Evolutionary conservation across 2,329 filamentous ascomycete species (phyloP).

Genomic region (Trichoderma lentiforme): DNA sequence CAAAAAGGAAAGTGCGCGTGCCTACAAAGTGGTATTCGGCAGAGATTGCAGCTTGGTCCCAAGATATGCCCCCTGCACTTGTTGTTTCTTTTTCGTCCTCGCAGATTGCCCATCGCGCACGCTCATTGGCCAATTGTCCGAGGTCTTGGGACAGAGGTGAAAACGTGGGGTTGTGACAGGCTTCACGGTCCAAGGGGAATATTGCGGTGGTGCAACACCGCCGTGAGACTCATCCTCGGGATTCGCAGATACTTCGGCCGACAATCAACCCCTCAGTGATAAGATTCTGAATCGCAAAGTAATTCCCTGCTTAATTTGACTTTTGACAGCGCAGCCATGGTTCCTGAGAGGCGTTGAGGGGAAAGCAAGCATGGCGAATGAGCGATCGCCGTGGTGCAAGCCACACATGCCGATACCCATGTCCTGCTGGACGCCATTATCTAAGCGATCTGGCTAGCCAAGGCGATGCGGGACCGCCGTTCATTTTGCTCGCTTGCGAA

Average conservation of each 20-base stretch:
- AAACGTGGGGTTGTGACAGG: constrained; percentile 8
- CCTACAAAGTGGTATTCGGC: background rate
- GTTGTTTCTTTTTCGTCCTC: background rate
- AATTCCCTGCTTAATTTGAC: background rate
- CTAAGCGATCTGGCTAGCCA: constrained; percentile 2
- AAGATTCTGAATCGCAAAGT: background rate
- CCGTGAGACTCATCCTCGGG: background rate
- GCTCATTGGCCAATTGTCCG: background rate
- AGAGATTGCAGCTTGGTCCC: background rate
- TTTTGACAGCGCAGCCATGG: constrained; percentile 12
- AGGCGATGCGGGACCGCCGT: background rate
- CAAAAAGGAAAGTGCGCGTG: background rate
- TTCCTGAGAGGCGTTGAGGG: constrained; percentile 11
- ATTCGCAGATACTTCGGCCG: background rate
- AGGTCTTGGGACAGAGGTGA: background rate
- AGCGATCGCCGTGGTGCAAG: background rate
- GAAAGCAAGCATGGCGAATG: background rate
- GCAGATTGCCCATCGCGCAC: background rate
- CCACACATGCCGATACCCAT: background rate
- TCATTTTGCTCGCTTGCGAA: background rate
- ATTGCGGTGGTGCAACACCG: background rate
- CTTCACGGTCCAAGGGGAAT: background rate
- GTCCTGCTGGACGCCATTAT: constrained; percentile 6
- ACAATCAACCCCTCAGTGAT: background rate
- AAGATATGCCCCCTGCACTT: background rate